A percentile compares a stretch with the other conserved stretches of the same genome.
Evolutionary conservation across 2,329 filamentous ascomycete species (phyloP).

Genomic region (Amauroascus verrucosus): DNA sequence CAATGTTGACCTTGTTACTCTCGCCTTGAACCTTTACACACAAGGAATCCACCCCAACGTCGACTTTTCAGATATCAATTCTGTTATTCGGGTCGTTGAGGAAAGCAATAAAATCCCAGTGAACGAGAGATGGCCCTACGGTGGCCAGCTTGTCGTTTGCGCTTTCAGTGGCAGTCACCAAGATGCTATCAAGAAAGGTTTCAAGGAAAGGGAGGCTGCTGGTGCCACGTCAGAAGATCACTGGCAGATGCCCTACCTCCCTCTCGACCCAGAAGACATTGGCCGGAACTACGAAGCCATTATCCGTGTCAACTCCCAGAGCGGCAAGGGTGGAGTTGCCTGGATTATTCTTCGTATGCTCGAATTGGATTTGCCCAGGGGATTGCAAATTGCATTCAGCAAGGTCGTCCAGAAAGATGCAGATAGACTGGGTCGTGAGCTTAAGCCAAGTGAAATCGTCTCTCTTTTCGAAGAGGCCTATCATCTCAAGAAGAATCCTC

Average conservation of each 20-base stretch:
- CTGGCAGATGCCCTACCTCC: conserved; percentile 86
- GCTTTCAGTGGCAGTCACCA: conserved; percentile 90
- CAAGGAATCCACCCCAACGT: conserved; percentile 77
- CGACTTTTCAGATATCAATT: conserved; percentile 82
- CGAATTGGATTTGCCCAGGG: conserved; percentile 83
- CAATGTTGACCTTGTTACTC: conserved; percentile 87
- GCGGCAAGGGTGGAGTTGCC: conserved; percentile 84
- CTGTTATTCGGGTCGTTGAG: conserved; percentile 81
- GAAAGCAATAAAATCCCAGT: conserved; percentile 90
- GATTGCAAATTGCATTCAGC: conserved; percentile 83
- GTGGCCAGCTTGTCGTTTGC: conserved; percentile 80
- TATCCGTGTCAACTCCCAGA: conserved; percentile 95
- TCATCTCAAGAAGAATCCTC: conserved; percentile 69
- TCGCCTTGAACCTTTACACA: conserved; percentile 88
- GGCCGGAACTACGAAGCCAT: conserved; percentile 96
- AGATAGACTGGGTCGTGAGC: conserved; percentile 71
- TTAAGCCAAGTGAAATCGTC: conserved; percentile 73
- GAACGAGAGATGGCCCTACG: conserved; percentile 81
- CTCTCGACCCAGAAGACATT: conserved; percentile 85
- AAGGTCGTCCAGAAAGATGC: conserved; percentile 73
- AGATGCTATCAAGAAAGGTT: conserved; percentile 88
- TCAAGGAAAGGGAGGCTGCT: conserved; percentile 54
- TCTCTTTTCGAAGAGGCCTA: conserved; percentile 82
- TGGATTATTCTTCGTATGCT: conserved; percentile 88
- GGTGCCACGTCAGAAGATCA: conserved; percentile 51